Conservation (phyloP, 352 stramenopile genomes). For the Phytophthora lateralis region DNA sequence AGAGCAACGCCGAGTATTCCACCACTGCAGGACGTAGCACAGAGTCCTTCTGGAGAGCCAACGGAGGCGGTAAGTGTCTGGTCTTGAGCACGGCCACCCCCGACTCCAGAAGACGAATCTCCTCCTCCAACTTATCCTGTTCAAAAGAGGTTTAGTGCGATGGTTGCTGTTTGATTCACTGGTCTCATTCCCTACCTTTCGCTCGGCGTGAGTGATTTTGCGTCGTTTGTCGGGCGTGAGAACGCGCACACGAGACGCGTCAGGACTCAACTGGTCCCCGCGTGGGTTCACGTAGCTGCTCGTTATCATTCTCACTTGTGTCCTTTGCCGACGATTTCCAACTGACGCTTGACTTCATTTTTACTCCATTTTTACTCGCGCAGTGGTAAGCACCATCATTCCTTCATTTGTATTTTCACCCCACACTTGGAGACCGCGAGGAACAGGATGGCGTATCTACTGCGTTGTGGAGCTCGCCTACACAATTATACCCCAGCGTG, state of each 20-base stretch:
- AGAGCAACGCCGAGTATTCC: constrained; percentile 12
- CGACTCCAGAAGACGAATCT: constrained; percentile 30
- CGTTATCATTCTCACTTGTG: constrained; percentile 3
- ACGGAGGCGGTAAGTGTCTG: constrained; percentile 2
- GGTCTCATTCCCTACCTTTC: constrained; percentile 9
- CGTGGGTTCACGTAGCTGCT: constrained; percentile 1
- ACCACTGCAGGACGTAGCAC: constrained; percentile 11
- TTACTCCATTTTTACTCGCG: neutral
- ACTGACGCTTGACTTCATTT: constrained; percentile 1
- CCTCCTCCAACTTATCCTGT: constrained; percentile 19
- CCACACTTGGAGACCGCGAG: no score
- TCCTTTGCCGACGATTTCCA: constrained; percentile 1
- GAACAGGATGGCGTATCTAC: neutral
- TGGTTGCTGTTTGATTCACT: neutral
- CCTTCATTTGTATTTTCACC: no score
- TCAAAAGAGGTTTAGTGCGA: neutral
- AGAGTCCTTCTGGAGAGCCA: constrained; percentile 21
- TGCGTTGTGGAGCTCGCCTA: neutral
- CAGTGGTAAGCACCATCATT: neutral
- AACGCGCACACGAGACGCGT: neutral
- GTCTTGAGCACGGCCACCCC: constrained; percentile 27
- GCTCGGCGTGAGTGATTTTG: constrained; percentile 23
- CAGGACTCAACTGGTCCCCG: constrained; percentile 10
- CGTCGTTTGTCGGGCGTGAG: constrained; percentile 11
- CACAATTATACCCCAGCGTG: no score